Evolutionary conservation across 257 asterid genomes (phyloP).

Genomic region (Fraxinus anomala): DNA sequence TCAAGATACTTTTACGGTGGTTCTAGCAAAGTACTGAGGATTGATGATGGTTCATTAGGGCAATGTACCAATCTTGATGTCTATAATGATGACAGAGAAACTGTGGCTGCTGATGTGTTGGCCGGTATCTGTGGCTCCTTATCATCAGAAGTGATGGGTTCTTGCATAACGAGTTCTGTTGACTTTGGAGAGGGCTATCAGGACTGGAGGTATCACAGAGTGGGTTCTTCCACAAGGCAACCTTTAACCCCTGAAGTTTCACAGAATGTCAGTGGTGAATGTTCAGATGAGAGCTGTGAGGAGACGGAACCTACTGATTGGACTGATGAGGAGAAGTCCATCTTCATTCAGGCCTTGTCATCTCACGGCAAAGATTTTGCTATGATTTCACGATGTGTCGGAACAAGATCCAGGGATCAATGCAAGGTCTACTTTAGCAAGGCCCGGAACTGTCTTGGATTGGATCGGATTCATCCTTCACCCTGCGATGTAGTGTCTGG

Average conservation of each 20-base stretch:
- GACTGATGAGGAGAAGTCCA: constrained; percentile 88
- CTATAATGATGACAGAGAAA: constrained; percentile 62
- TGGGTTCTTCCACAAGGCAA: constrained; percentile 50
- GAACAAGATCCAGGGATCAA: constrained; percentile 75
- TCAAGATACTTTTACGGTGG: constrained; percentile 48
- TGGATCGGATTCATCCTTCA: constrained; percentile 52
- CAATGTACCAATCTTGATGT: constrained; percentile 57
- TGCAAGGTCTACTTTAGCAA: constrained; percentile 91
- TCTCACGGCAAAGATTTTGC: constrained; percentile 74
- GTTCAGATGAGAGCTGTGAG: constrained; percentile 92
- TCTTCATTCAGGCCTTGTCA: constrained; percentile 68
- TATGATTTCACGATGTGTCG: constrained; percentile 63
- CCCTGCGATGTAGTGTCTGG: constrained; percentile 39
- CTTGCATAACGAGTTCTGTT: constrained; percentile 83
- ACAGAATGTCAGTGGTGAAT: constrained; percentile 70
- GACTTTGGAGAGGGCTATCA: constrained; percentile 69
- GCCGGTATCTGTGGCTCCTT: constrained; percentile 95
- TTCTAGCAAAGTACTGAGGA: constrained; percentile 44
- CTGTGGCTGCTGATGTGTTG: constrained; percentile 94
- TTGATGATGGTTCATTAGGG: constrained; percentile 40
- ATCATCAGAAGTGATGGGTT: constrained; percentile 98
- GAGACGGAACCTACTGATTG: constrained; percentile 79
- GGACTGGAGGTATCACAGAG: constrained; percentile 62
- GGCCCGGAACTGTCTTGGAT: constrained; percentile 77
- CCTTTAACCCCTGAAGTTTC: constrained; percentile 73